Evolutionary conservation across 148 eudicot species (phyloP).

Genomic region (Camellia lanceoleosa): DNA sequence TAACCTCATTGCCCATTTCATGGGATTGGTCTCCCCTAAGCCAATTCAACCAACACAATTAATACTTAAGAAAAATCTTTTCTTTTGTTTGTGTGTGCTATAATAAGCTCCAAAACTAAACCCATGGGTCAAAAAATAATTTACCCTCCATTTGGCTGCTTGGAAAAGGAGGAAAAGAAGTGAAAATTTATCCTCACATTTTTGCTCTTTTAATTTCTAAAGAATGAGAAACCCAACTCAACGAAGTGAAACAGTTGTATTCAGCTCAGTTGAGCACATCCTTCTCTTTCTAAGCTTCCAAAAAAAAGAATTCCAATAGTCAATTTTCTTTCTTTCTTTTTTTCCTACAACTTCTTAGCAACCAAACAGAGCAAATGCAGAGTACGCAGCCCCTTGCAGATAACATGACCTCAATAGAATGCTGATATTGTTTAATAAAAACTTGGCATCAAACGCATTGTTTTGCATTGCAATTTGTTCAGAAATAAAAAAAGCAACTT

Average conservation of each 20-base stretch:
- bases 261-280: neutral
- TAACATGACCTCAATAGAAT: slow-evolving; percentile 5
- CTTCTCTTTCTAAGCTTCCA: neutral
- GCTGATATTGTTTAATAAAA: neutral
- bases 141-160: neutral
- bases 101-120: neutral
- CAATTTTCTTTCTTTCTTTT: neutral
- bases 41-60: slow-evolving; percentile 14
- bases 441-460: neutral
- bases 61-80: neutral
- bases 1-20: slow-evolving; percentile 88
- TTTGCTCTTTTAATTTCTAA: neutral
- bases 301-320: neutral
- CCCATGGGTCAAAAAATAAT: neutral
- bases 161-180: neutral
- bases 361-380: neutral
- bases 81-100: neutral
- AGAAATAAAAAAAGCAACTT: slow-evolving; percentile 14
- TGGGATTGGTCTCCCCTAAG: slow-evolving; percentile 74
- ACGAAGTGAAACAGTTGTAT: neutral
- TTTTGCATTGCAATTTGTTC: neutral
- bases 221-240: neutral
- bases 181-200: neutral
- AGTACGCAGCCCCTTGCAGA: slow-evolving; percentile 6
- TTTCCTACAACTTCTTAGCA: neutral